phyloP scores from a whole-genome alignment of 164 flowering plant genomes.

The Magnolia changhungtana region DNA sequence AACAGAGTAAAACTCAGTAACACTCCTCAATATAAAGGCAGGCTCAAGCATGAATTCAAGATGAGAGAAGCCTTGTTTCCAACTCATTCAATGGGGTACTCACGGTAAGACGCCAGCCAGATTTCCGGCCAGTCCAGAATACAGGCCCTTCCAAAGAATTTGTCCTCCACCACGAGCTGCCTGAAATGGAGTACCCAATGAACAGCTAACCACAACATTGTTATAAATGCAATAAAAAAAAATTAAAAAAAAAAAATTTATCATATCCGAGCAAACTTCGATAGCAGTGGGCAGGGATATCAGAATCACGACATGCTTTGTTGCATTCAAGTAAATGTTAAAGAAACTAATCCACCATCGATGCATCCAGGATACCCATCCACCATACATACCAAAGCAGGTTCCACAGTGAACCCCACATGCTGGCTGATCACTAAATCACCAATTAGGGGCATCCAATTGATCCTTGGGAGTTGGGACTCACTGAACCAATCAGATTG shows the following conservation, averaged over 20 bases:
- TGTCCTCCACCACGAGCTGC: slow-evolving; percentile 84
- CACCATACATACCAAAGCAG: no score
- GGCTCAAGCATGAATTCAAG: not conserved
- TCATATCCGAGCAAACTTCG: not conserved
- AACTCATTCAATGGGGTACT: slow-evolving; percentile 24
- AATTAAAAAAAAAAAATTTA: not conserved
- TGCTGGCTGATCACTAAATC: no score
- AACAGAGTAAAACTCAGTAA: not conserved
- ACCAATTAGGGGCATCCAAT: no score
- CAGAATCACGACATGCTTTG: not conserved
- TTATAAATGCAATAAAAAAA: not conserved
- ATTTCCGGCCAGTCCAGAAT: slow-evolving; percentile 89
- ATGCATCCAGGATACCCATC: no score
- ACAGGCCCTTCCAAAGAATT: slow-evolving; percentile 70
- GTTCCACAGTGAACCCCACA: no score
- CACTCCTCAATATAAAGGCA: not conserved
- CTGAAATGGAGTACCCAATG: slow-evolving; percentile 25
- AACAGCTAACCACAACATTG: not conserved
- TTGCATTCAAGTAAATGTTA: not conserved
- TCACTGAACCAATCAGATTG: no score
- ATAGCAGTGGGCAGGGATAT: not conserved
- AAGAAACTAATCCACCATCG: not conserved
- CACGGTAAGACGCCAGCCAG: slow-evolving; percentile 93
- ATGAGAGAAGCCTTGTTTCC: not conserved
- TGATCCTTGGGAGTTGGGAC: no score